Evolutionary conservation across 1,139 yeast species (phyloP), one percentile per base, ranked within the genome.

Genomic region (Debaryomyces udenii): DNA sequence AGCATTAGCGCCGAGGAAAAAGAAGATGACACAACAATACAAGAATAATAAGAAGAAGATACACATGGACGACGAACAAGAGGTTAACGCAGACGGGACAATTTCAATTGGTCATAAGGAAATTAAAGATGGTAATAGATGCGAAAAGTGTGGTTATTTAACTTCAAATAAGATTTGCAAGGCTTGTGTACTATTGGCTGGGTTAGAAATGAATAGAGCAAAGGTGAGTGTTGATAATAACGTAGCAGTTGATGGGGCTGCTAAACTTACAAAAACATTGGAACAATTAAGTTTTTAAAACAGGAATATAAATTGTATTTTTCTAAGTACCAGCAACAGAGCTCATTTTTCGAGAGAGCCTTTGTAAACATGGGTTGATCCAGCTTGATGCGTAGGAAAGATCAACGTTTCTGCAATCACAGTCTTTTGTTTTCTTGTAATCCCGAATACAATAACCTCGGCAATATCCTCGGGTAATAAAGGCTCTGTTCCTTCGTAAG

Each of bases 121-220:
- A 26, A 74, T 69, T 49, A 68, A 66, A 14, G 87, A 82, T 53
- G 89, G 90, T 3, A 83, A 83, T 53, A 72, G 80, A 43, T 93
- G 99, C 66, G 89, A 83, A 49, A 80, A 83, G 47, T 93, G 99
- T 66, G 97, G 98, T 0, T 93, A 93, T 58, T 67, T 94, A 32
- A 87, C 98, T 0, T 86, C 94, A 47, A 93, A 93, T 59, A 78
- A 70, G 53, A 78, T 90, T 9, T 93, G 99, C 66, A 93, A 93
- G 64, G 99, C 99, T 0, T 93, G 99, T 65, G 80, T 87, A 47
- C 68, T 93, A 30, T 67, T 94, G 36, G 90, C 87, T 44, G 97
- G 97, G 0, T 74, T 94, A 41, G 95, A 91, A 53, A 74, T 79
- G 44, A 84, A 78, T 49, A 73, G 94, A 51, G 87, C 93, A 0